Conservation (phyloP, 148 eudicot species). For the Vaccinium darrowii region DNA sequence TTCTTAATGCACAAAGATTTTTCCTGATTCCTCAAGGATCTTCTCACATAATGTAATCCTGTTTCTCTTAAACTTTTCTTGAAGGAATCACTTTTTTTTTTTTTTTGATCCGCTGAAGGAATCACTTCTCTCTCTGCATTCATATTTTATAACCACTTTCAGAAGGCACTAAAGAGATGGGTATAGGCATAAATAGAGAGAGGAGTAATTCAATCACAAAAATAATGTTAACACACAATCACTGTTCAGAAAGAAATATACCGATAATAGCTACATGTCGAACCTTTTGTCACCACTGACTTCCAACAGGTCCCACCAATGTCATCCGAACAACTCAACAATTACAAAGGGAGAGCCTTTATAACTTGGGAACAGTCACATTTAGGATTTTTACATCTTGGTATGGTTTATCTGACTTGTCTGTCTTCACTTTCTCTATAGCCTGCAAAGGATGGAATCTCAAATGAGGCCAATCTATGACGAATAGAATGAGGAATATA, state of each 20-base stretch:
- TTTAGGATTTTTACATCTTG: conserved; percentile 96
- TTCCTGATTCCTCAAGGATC: background rate
- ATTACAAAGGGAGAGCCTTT: conserved; percentile 6
- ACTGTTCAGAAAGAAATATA: background rate
- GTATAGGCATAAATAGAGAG: too few species aligned
- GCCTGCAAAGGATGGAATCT: conserved; percentile 39
- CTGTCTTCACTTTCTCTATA: conserved; percentile 94
- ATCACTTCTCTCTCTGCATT: conserved; percentile 1
- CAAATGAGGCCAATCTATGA: background rate
- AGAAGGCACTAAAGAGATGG: background rate
- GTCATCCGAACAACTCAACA: background rate
- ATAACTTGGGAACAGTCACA: conserved; percentile 90
- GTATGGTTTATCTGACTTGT: conserved; percentile 83
- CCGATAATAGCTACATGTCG: background rate
- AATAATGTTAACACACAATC: too few species aligned
- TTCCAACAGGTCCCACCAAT: background rate
- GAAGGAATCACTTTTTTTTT: background rate
- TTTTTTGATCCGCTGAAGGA: too few species aligned
- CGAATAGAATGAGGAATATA: background rate
- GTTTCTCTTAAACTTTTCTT: background rate
- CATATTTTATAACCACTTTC: background rate
- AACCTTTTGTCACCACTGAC: background rate
- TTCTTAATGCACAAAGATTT: background rate
- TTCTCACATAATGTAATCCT: background rate
- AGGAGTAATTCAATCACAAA: background rate